phyloP scores from a whole-genome alignment of 2,329 filamentous ascomycete genomes.

The Penicillium sp. region DNA sequence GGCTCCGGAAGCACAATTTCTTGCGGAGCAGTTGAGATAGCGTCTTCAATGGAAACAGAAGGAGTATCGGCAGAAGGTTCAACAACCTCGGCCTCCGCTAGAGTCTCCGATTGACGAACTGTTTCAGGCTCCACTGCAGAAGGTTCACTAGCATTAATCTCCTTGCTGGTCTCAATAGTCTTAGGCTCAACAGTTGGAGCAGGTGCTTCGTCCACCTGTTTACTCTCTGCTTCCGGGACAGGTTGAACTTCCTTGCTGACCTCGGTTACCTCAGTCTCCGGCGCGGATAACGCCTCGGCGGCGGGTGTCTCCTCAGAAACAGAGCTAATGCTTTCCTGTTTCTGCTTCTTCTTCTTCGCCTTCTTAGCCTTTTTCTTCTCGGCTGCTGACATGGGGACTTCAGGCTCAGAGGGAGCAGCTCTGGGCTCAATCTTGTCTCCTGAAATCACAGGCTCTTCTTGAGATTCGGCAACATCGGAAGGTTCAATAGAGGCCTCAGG shows the following conservation, averaged over 20 bases:
- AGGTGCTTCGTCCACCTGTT: not conserved
- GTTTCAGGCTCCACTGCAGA: not conserved
- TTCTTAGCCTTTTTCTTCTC: conserved; percentile 22
- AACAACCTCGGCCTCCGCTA: not conserved
- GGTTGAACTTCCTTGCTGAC: conserved; percentile 1
- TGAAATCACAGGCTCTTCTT: not conserved
- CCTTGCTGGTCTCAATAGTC: not conserved
- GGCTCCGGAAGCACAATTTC: not conserved
- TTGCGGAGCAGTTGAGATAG: not conserved
- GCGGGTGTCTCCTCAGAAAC: conserved; percentile 1
- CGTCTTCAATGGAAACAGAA: not conserved
- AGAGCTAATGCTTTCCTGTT: conserved; percentile 8
- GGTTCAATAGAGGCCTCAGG: not conserved
- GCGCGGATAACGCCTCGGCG: conserved; percentile 1
- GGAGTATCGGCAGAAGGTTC: not conserved
- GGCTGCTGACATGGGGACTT: conserved; percentile 18
- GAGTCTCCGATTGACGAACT: not conserved
- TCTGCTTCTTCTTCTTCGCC: conserved; percentile 18
- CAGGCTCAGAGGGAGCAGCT: conserved; percentile 4
- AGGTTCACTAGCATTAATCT: not conserved
- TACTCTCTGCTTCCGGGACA: conserved; percentile 2
- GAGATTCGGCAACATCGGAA: not conserved
- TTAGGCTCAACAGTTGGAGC: not conserved
- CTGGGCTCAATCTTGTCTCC: conserved; percentile 1
- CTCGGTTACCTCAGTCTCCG: conserved; percentile 1